A percentile compares a stretch with the other conserved stretches of the same genome.
Evolutionary conservation across 208 protist genomes (phyloP).

Genomic region (Endotrypanum monterogeii): DNA sequence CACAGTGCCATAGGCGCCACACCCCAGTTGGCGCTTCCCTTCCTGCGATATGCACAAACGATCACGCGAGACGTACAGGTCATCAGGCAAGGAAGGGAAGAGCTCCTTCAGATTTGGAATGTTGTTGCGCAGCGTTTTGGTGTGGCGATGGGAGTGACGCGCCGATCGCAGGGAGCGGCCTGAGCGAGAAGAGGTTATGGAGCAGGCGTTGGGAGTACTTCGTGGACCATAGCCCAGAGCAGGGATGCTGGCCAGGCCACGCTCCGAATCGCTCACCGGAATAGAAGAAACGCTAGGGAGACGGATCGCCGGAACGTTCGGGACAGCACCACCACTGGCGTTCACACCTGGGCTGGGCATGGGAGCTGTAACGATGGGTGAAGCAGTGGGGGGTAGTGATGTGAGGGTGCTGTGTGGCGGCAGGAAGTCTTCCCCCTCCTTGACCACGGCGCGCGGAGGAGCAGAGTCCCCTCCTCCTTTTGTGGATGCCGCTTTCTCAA

Average conservation of each 20-base stretch:
- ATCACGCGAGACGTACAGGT: slow-evolving; percentile 47
- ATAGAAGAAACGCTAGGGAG: background rate
- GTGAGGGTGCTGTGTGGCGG: background rate
- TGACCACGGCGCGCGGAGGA: background rate
- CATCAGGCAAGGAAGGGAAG: slow-evolving; percentile 49
- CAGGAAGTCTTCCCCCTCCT: background rate
- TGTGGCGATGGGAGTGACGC: slow-evolving; percentile 20
- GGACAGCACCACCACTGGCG: slow-evolving; percentile 14
- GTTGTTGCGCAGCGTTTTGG: slow-evolving; percentile 10
- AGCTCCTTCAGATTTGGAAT: slow-evolving; percentile 36
- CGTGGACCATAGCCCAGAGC: slow-evolving; percentile 23
- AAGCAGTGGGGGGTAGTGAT: slow-evolving; percentile 4
- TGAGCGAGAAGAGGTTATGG: slow-evolving; percentile 23
- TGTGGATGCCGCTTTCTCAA: background rate
- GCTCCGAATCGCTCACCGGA: slow-evolving; percentile 13
- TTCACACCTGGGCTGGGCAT: background rate
- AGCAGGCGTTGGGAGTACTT: slow-evolving; percentile 22
- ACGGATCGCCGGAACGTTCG: slow-evolving; percentile 21
- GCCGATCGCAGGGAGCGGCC: slow-evolving; percentile 24
- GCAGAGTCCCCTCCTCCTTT: background rate
- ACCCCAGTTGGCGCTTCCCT: slow-evolving; percentile 33
- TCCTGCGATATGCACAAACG: slow-evolving; percentile 38
- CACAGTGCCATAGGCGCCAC: slow-evolving; percentile 64
- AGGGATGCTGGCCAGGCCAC: slow-evolving; percentile 13
- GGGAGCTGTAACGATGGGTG: background rate